phyloP scores from a whole-genome alignment of 176 grass and related monocot species.

The Echinochloa phyllopogon region DNA sequence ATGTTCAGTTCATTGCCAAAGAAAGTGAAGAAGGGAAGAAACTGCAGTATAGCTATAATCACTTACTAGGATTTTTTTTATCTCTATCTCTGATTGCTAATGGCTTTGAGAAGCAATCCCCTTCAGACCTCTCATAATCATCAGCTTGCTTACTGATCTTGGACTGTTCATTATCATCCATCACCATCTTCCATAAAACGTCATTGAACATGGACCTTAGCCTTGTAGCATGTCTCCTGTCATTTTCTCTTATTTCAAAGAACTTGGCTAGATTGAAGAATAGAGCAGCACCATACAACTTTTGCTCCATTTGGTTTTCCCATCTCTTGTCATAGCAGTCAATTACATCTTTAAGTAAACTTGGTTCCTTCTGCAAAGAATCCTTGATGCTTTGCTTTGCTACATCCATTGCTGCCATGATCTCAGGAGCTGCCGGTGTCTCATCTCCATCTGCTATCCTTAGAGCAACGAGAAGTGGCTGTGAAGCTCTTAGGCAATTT shows the following conservation, averaged over 20 bases:
- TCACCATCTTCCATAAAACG: neutral
- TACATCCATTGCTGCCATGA: neutral
- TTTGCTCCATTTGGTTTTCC: slow-evolving; percentile 17
- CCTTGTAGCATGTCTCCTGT: neutral
- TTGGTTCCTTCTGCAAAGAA: neutral
- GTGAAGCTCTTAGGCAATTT: neutral
- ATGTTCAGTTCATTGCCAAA: neutral
- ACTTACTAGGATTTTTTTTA: neutral
- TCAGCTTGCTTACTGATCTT: neutral
- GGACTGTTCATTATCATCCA: neutral
- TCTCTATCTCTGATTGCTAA: neutral
- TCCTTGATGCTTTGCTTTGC: neutral
- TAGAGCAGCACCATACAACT: neutral
- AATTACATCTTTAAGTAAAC: neutral
- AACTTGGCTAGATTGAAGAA: neutral
- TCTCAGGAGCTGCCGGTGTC: neutral
- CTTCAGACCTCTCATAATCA: neutral
- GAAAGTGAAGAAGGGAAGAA: neutral
- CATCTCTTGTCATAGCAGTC: neutral
- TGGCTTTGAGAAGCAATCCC: neutral
- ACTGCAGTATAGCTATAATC: no score
- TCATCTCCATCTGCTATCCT: slow-evolving; percentile 16
- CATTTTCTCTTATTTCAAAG: neutral
- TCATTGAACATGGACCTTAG: neutral
- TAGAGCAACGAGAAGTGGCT: neutral